phyloP scores from a whole-genome alignment of 345 rosid genomes.

The Carallia brachiata region DNA sequence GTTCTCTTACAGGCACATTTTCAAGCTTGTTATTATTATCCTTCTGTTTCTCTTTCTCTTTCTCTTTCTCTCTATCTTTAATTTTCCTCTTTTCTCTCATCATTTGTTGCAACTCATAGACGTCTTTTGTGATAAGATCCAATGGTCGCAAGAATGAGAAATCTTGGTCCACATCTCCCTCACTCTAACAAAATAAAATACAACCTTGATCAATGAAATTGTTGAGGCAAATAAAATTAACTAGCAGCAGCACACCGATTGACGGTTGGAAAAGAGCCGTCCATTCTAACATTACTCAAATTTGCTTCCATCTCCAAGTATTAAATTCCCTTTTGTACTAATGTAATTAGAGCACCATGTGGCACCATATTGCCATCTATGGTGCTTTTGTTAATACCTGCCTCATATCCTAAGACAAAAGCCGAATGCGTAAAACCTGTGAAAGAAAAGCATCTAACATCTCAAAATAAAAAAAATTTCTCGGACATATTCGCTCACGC shows the following conservation, averaged over 20 bases:
- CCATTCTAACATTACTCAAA: constrained; percentile 63
- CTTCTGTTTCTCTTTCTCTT: constrained; percentile 12
- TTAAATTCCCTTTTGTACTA: constrained; percentile 92
- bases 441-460: constrained; percentile 2
- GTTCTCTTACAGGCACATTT: background rate
- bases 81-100: constrained; percentile 74
- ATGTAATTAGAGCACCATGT: constrained; percentile 85
- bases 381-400: constrained; percentile 75
- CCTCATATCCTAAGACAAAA: constrained; percentile 90
- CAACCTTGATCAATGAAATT: constrained; percentile 32
- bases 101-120: constrained; percentile 67
- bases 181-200: constrained; percentile 57
- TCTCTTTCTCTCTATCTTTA: constrained; percentile 52
- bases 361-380: constrained; percentile 96
- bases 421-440: constrained; percentile 87
- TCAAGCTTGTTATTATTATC: constrained; percentile 11
- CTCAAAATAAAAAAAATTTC: too few species aligned
- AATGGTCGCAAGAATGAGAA: constrained; percentile 93
- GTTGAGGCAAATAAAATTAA: constrained; percentile 7
- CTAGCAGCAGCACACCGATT: background rate
- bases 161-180: constrained; percentile 83
- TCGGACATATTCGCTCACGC: too few species aligned
- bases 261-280: constrained; percentile 13
- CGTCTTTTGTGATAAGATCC: constrained; percentile 93
- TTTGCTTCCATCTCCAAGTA: constrained; percentile 99